phyloP scores from a whole-genome alignment of 129 eudicot species.

The Silybum marianum region DNA sequence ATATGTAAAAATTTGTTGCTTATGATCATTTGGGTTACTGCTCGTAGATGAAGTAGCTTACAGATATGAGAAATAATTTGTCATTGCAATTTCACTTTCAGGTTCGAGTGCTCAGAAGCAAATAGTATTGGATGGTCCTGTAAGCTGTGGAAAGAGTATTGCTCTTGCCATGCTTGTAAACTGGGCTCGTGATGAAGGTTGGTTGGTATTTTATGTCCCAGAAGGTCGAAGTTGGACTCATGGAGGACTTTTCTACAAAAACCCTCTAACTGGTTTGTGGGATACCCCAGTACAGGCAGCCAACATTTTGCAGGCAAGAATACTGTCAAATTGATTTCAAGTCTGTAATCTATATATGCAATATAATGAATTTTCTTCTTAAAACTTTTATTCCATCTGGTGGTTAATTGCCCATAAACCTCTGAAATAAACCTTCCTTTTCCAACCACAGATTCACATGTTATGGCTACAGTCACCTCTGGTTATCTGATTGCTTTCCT shows the following conservation, averaged over 20 bases:
- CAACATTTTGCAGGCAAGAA: constrained; percentile 70
- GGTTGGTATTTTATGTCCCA: constrained; percentile 90
- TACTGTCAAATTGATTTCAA: not conserved
- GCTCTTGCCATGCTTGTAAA: constrained; percentile 96
- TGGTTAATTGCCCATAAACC: not conserved
- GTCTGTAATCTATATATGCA: not conserved
- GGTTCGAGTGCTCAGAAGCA: constrained; percentile 71
- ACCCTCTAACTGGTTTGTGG: constrained; percentile 76
- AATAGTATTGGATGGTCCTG: constrained; percentile 87
- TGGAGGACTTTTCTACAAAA: constrained; percentile 84
- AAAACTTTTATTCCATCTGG: not conserved
- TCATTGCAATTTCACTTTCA: constrained; percentile 33
- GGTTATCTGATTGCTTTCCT: too few relatives aligned
- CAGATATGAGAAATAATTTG: not conserved
- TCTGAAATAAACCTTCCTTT: not conserved
- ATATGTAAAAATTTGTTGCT: not conserved
- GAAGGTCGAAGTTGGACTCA: constrained; percentile 91
- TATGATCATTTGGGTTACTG: not conserved
- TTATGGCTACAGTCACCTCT: too few relatives aligned
- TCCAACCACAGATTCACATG: too few relatives aligned
- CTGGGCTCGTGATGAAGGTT: constrained; percentile 94
- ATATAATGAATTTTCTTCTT: not conserved
- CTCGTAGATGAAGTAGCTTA: not conserved
- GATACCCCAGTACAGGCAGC: constrained; percentile 93
- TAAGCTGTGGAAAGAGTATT: constrained; percentile 90